A percentile compares a stretch with the other conserved stretches of the same genome.
These are phyloP conservation scores for Pinus taeda DNA, from an alignment of 75 land plant genomes.

Conservation along the genomic window DNA sequence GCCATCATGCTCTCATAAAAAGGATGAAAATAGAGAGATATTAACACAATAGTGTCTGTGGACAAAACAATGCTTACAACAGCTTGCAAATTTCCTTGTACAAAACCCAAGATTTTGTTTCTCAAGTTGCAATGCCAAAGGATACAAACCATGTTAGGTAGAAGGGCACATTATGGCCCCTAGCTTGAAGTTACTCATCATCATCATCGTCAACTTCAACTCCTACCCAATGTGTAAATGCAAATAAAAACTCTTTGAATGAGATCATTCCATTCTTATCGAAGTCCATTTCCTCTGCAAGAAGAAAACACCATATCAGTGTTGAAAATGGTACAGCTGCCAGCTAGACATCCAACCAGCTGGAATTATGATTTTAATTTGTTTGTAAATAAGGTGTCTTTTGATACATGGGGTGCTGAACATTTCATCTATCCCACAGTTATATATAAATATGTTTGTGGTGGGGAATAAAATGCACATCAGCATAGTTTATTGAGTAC, in stretches of 20 bases:
- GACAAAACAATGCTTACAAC: not conserved
- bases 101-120: not conserved
- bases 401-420: too few species aligned
- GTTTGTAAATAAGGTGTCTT: too few species aligned
- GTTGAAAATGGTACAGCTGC: not conserved
- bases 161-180: not conserved
- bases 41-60: not conserved
- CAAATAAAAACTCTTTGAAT: slow-evolving; percentile 71
- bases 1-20: not conserved
- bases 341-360: not conserved
- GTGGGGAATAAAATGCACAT: too few species aligned
- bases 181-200: not conserved
- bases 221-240: slow-evolving; percentile 69
- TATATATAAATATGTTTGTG: too few species aligned
- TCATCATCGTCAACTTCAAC: slow-evolving; percentile 46
- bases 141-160: not conserved
- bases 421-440: too few species aligned
- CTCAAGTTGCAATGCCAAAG: not conserved
- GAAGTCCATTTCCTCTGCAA: slow-evolving; percentile 78
- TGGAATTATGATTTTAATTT: too few species aligned
- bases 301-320: not conserved
- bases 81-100: not conserved
- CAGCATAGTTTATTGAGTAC: too few species aligned
- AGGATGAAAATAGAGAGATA: slow-evolving; percentile 1
- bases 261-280: slow-evolving; percentile 43